Percentiles rank a stretch among this genome's conserved stretches.
Conservation (phyloP, 345 rosid species). For the Conringia planisiliqua region DNA sequence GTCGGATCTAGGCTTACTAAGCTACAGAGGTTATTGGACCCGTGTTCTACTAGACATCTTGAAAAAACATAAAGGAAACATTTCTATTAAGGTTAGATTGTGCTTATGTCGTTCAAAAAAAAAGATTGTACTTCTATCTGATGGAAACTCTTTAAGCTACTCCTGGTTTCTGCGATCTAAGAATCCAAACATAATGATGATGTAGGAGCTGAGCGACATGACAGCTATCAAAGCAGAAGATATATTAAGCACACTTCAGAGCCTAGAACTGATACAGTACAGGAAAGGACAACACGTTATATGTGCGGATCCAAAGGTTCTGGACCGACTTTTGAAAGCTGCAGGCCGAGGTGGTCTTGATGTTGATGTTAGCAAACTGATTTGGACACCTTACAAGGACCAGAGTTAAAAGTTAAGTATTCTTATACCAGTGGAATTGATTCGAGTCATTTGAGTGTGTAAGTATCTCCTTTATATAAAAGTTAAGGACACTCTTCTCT, state of each 20-base stretch:
- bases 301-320: constrained; percentile 93
- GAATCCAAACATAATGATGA: neutral
- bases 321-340: constrained; percentile 95
- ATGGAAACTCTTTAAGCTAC: neutral
- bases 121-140: neutral
- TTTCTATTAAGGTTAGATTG: constrained; percentile 97
- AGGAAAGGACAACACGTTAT: constrained; percentile 96
- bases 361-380: constrained; percentile 90
- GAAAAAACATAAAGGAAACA: constrained; percentile 91
- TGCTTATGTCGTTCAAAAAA: too few species aligned
- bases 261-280: constrained; percentile 89
- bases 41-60: constrained; percentile 87
- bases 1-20: constrained; percentile 79
- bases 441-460: neutral
- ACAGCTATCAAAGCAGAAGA: constrained; percentile 96
- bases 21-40: constrained; percentile 97
- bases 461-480: neutral
- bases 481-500: neutral
- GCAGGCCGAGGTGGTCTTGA: constrained; percentile 96
- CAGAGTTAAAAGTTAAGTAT: constrained; percentile 43
- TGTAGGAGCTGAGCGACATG: constrained; percentile 96
- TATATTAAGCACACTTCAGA: constrained; percentile 82
- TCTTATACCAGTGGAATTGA: neutral
- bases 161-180: neutral
- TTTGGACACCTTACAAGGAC: constrained; percentile 96